A percentile compares a stretch with the other conserved stretches of the same genome.
Evolutionary conservation across 495 filamentous ascomycete species (phyloP).

Genomic region (Halenospora varia): DNA sequence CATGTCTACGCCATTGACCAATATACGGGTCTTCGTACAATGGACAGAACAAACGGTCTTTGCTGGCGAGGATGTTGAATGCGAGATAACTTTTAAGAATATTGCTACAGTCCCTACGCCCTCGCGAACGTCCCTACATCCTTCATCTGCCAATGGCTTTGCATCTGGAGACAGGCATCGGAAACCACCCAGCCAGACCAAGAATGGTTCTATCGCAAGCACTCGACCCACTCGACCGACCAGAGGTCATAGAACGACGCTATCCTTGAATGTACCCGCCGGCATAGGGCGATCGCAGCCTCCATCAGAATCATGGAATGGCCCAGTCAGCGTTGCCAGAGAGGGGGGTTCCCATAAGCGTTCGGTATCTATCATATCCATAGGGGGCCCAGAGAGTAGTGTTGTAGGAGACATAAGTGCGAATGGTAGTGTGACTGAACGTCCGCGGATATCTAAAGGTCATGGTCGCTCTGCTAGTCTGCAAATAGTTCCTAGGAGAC

Average conservation of each 20-base stretch:
- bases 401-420: slow-evolving; percentile 36
- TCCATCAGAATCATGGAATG: slow-evolving; percentile 14
- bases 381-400: slow-evolving; percentile 62
- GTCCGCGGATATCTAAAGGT: slow-evolving; percentile 48
- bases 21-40: slow-evolving; percentile 91
- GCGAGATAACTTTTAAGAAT: slow-evolving; percentile 95
- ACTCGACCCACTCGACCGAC: slow-evolving; percentile 14
- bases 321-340: slow-evolving; percentile 3
- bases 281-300: slow-evolving; percentile 28
- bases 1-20: slow-evolving; percentile 42
- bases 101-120: slow-evolving; percentile 51
- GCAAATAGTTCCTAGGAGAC: slow-evolving; percentile 63
- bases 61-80: slow-evolving; percentile 90
- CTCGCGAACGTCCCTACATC: slow-evolving; percentile 42
- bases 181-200: slow-evolving; percentile 36
- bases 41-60: slow-evolving; percentile 91
- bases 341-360: slow-evolving; percentile 47
- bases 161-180: slow-evolving; percentile 35
- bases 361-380: slow-evolving; percentile 93
- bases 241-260: slow-evolving; percentile 53
- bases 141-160: slow-evolving; percentile 32
- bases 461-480: slow-evolving; percentile 83
- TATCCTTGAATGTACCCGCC: slow-evolving; percentile 53
- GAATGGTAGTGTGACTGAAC: slow-evolving; percentile 22
- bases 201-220: slow-evolving; percentile 23